Base-by-base conservation (phyloP, 768 basidiomycete species). In the Tulasnella sp. region DNA sequence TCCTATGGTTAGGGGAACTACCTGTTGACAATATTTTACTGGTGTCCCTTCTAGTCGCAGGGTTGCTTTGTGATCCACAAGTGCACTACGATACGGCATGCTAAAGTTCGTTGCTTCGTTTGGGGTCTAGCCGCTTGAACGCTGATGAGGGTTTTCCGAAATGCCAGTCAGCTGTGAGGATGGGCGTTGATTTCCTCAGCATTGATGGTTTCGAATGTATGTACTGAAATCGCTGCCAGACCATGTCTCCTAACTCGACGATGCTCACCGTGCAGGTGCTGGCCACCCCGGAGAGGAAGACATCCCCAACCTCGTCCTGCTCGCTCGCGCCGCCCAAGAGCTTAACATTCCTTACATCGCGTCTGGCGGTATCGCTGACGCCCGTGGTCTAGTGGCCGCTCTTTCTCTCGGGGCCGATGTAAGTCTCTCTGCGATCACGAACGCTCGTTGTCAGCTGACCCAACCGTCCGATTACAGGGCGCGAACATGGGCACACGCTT, bases 221-320 rank as follows among this genome's bases (percentile, higher is more conserved):
- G 86, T n/a, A n/a, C n/a, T n/a, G n/a, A n/a, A n/a, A n/a, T 59
- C 8, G 26, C 5, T 59, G 8, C 9, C 72, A 9, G 26, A 59
- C 17, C 71, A 70, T 7, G 52, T 59, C 8, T 40, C 11, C 52
- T 59, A 11, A 59, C 29, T 29, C 52, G 14, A 59, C 52, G 4
- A 29, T 29, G 52, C n/a, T n/a, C 14, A 16, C 5, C 11, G 35
- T 3, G n/a, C 77, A 94, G 92, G 92, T 77, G 95, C 94, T 36
- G 95, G 95, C 32, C 93, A 95, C 79, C 94, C 94, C 19, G 95
- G 95, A 74, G 95, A 97, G 78, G 92, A 96, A 52, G 95, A 97
- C 77, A 90, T 97, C 29, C 91, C 92, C 3, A 91, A 90, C 4
- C 77, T 96, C 29, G 90, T 97, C 3, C 80, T 97, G 81, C 84